These are phyloP conservation scores for Penicillium sp. DNA, from an alignment of 2,329 filamentous ascomycete species.

Conservation along the genomic window DNA sequence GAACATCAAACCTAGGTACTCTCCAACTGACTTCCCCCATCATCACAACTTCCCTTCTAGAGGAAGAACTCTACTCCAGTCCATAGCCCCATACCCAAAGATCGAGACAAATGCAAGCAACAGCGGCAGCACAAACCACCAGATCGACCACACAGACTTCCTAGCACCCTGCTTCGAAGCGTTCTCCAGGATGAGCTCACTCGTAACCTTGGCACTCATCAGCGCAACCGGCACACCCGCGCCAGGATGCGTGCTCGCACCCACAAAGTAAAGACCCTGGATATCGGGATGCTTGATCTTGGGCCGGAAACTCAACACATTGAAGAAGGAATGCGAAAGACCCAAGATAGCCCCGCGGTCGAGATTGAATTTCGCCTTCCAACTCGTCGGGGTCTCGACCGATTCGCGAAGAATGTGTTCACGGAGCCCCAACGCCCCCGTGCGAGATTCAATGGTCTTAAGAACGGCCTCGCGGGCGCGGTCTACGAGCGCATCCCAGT, in stretches of 20 bases:
- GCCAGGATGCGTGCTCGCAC: slow-evolving; percentile 73
- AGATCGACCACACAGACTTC: background rate
- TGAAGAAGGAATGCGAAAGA: slow-evolving; percentile 69
- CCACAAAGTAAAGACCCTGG: slow-evolving; percentile 65
- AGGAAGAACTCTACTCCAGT: background rate
- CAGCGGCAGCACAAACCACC: background rate
- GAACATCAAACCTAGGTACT: background rate
- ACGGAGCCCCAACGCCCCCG: slow-evolving; percentile 55
- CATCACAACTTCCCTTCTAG: background rate
- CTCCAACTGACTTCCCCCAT: background rate
- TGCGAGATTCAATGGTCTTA: slow-evolving; percentile 60
- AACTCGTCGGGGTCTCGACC: slow-evolving; percentile 66
- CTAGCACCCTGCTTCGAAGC: background rate
- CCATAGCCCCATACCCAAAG: background rate
- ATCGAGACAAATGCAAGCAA: background rate
- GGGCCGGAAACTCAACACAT: slow-evolving; percentile 38
- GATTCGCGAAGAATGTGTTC: slow-evolving; percentile 60
- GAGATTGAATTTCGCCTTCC: slow-evolving; percentile 70
- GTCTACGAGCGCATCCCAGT: slow-evolving; percentile 47
- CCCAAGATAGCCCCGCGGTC: slow-evolving; percentile 74
- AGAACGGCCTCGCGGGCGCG: slow-evolving; percentile 64
- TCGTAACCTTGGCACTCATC: slow-evolving; percentile 17
- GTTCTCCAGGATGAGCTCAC: background rate
- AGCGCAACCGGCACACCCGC: slow-evolving; percentile 68
- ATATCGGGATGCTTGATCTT: slow-evolving; percentile 29